Base-by-base conservation (phyloP, 768 basidiomycete species). In the Lyophyllum shimeji region DNA sequence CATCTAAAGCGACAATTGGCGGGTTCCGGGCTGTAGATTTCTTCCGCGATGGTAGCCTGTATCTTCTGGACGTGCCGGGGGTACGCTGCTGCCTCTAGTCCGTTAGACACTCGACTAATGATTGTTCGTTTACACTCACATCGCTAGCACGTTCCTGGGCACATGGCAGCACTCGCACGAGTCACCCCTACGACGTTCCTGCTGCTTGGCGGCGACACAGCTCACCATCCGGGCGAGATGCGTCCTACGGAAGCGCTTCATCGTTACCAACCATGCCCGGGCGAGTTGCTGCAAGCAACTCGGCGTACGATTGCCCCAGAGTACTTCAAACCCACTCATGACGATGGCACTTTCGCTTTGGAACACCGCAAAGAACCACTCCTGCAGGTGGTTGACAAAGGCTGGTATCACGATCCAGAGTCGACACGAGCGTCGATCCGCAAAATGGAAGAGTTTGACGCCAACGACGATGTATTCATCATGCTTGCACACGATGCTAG, bases 381-480 rank as follows among this genome's bases (percentile, higher is more conserved):
- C 9, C 31, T 53, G 8, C 21, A 46, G 7, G 27, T 34, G 18
- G 17, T 17, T 24, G 15, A 18, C n/a, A 46, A 46, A 5, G 20
- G 11, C 2, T 44, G 20, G n/a, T 53, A 53, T 42, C 23, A 53
- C 17, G 52, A 53, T 37, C 43, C 42, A 20, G 20, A 31, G 44
- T 29, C 24, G 23, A 8, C 52, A 11, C 52, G 52, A 1, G 52
- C 45, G 9, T 45, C 52, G 12, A 42, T 53, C 29, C 11, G 27
- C 8, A 45, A 53, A 11, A 8, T 53, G 25, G 18, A 29, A 18
- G 29, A n/a, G n/a, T 46, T 53, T 21, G 52, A 53, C 21, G 52
- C 43, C 2, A 53, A 53, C 44, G 52, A 53, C 15, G 52, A 53
- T 45, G 44, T 53, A 20, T 53, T 53, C 23, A 18, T 53, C 29